These are phyloP conservation scores for Calocybe cyanea DNA, from an alignment of 768 basidiomycete genomes.

Conservation along the genomic window DNA sequence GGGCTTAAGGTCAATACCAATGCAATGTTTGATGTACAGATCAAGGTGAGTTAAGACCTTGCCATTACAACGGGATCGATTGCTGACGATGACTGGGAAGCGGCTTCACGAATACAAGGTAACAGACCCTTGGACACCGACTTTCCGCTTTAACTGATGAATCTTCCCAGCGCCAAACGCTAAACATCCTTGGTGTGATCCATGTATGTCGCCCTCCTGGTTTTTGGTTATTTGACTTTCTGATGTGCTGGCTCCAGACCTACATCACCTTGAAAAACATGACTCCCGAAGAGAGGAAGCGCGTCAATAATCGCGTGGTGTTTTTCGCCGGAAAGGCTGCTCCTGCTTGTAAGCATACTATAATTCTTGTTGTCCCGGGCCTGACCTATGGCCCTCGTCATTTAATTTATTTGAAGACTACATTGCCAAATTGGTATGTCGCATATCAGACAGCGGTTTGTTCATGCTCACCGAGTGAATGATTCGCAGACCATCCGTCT, in stretches of 20 bases:
- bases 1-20: constrained; percentile 69
- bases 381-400: constrained; percentile 7
- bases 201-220: constrained; percentile 47
- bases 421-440: constrained; percentile 78
- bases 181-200: constrained; percentile 90
- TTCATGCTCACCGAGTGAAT: not conserved
- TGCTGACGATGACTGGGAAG: constrained; percentile 29
- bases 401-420: constrained; percentile 48
- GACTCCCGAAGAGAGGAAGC: constrained; percentile 74
- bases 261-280: constrained; percentile 81
- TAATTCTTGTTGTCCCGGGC: not conserved
- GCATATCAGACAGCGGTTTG: not conserved
- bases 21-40: constrained; percentile 90
- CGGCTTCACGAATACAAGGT: constrained; percentile 92
- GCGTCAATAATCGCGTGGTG: constrained; percentile 81
- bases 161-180: constrained; percentile 71
- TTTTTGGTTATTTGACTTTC: not conserved
- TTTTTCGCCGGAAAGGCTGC: constrained; percentile 99
- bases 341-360: constrained; percentile 65
- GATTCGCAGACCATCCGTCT: constrained; percentile 74
- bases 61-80: not conserved
- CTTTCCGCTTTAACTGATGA: not conserved
- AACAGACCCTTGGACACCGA: not conserved
- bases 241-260: constrained; percentile 40
- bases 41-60: constrained; percentile 47